Base-by-base conservation (phyloP, 2,329 filamentous ascomycete genomes). In the Aspergillus novoparasiticus region DNA sequence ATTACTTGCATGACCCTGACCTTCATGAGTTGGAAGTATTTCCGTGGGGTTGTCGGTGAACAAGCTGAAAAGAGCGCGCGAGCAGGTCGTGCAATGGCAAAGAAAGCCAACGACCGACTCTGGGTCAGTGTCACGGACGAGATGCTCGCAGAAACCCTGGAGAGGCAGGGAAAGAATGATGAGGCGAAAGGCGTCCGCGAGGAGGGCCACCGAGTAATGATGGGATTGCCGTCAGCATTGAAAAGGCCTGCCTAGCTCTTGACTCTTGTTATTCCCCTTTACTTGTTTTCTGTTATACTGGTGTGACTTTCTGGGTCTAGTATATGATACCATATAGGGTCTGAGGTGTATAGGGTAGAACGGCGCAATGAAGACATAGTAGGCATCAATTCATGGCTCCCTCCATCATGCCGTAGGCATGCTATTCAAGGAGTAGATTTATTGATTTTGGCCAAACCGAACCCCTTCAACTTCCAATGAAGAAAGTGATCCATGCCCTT, bases 21-120 rank as follows among this genome's bases (percentile, higher is more conserved):
- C 69, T 89, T 95, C 67, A 96, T 97, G 90, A 90, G 91, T 58
- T 88, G 86, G 72, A 87, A 89, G 58, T 90, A 97, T 72, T 97
- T 94, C 76, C 89, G 90, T 53, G 90, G 90, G 63, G 90, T 94
- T 16, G 87, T 96, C 4, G 93, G 93, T 57, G 90, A 91, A 63
- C 91, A 94, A 75, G 90, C 90, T 0, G 84, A 92, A 63, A 93
- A 93, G 79, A 91, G 90, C 72, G 89, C 90, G 5, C 85, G 86
- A 66, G 90, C 91, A 0, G 90, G 88, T 28, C 84, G 85, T 28
- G 85, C 85, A 48, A 89, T 91, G 79, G 89, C 90, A 6, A 85
- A 86, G 67, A 86, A 87, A 73, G 90, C 88, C 68, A 89, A 89
- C 26, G 91, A 92, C 72, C 81, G 87, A 19, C 78, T 93, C 57